Percentiles rank a stretch among this genome's conserved stretches.
These are phyloP conservation scores for Candida krabiensis DNA, from an alignment of 805 yeast genomes.

Conservation along the genomic window DNA sequence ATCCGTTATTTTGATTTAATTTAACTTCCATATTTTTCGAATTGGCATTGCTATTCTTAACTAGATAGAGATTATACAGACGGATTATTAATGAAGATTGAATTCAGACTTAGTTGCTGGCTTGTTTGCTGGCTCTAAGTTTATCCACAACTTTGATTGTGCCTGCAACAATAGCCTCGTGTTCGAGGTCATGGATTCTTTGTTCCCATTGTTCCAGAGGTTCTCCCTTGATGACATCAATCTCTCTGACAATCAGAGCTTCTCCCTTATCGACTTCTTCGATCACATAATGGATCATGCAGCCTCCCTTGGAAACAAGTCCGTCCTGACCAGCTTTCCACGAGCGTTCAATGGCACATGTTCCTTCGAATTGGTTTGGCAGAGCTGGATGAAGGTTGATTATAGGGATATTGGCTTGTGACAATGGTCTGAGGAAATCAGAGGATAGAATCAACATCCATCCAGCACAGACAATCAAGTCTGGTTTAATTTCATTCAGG, in stretches of 20 bases:
- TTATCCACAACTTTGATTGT: constrained; percentile 59
- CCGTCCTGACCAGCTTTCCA: constrained; percentile 95
- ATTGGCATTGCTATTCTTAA: too few relatives aligned
- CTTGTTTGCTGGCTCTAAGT: too few relatives aligned
- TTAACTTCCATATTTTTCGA: neutral
- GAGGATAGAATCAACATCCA: constrained; percentile 95
- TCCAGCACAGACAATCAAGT: constrained; percentile 94
- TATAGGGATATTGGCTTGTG: constrained; percentile 63
- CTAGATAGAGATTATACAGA: too few relatives aligned
- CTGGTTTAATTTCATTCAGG: constrained; percentile 59
- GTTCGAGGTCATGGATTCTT: constrained; percentile 83
- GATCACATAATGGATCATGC: constrained; percentile 96
- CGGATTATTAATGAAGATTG: too few relatives aligned
- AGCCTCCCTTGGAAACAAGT: constrained; percentile 73
- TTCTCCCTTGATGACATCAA: constrained; percentile 71
- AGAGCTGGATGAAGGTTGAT: constrained; percentile 96
- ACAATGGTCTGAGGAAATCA: constrained; percentile 66
- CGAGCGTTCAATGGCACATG: constrained; percentile 94
- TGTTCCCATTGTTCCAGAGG: constrained; percentile 75
- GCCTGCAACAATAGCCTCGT: constrained; percentile 91
- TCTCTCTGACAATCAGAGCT: constrained; percentile 80
- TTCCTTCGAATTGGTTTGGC: constrained; percentile 96
- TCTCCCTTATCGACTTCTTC: constrained; percentile 93
- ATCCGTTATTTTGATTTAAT: neutral
- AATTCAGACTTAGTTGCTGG: too few relatives aligned